Percentiles rank a stretch among this genome's conserved stretches.
These are phyloP conservation scores for Raphanus hybrid DNA, from an alignment of 441 rosid genomes.

Conservation along the genomic window DNA sequence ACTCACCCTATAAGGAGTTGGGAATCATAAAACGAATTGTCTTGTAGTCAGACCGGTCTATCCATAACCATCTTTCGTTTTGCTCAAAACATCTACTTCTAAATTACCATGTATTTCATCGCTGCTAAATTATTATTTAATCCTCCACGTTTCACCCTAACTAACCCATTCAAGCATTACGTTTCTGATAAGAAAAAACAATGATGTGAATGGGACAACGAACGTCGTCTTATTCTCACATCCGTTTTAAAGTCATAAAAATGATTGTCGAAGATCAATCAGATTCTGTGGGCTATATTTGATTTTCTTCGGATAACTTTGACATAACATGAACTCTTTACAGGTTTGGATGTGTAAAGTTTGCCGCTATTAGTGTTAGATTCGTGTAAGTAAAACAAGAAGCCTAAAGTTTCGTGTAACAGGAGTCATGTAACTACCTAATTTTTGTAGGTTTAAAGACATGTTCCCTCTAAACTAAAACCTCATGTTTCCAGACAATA, in stretches of 20 bases:
- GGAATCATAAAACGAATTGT: not conserved
- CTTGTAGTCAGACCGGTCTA: not conserved
- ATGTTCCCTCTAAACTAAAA: constrained; percentile 12
- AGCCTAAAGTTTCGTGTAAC: constrained; percentile 16
- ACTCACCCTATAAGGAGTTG: not conserved
- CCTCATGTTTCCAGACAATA: constrained; percentile 26
- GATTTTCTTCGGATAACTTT: constrained; percentile 4
- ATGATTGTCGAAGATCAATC: constrained; percentile 12
- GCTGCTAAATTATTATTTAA: not conserved
- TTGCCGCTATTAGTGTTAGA: constrained; percentile 8
- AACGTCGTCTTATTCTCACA: not conserved
- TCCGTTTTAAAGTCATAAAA: not conserved
- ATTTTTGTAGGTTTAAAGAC: constrained; percentile 16
- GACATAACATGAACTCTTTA: constrained; percentile 4
- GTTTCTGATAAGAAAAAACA: not conserved
- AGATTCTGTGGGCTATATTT: constrained; percentile 18
- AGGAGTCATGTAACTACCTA: constrained; percentile 35
- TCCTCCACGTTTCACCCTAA: constrained; percentile 18
- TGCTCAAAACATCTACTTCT: constrained; percentile 4
- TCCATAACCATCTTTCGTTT: not conserved
- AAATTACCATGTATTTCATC: not conserved
- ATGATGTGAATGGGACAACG: not conserved
- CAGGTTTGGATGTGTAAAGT: constrained; percentile 4
- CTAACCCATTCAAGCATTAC: constrained; percentile 8
- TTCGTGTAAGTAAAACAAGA: constrained; percentile 18